These are phyloP conservation scores for Talaromyces sp. DNA, from an alignment of 2,329 filamentous ascomycete genomes.

Conservation along the genomic window DNA sequence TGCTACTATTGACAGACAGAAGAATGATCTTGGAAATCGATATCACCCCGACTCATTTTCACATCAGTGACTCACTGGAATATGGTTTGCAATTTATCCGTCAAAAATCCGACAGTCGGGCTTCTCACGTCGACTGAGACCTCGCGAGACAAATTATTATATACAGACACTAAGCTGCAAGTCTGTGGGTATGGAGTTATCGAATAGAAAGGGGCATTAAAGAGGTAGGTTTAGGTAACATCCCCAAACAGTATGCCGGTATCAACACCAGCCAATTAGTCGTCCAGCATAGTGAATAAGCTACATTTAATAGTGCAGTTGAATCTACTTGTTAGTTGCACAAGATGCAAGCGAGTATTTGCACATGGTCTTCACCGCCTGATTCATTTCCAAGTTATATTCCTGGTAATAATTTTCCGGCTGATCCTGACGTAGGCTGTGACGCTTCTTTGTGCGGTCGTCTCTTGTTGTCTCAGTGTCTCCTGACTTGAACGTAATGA, in stretches of 20 bases:
- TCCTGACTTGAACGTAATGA: background rate
- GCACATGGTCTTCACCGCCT: slow-evolving; percentile 1
- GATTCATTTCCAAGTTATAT: slow-evolving; percentile 2
- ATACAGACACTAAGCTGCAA: background rate
- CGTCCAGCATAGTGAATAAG: background rate
- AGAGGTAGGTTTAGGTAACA: background rate
- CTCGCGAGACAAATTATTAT: background rate
- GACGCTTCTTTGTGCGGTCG: slow-evolving; percentile 2
- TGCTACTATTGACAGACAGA: background rate
- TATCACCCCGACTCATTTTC: background rate
- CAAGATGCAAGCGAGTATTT: background rate
- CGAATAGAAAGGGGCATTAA: background rate
- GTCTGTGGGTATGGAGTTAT: background rate
- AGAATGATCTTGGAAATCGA: too few species aligned
- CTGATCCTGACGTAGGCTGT: slow-evolving; percentile 3
- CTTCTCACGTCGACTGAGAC: background rate
- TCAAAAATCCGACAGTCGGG: background rate
- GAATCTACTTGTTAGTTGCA: background rate
- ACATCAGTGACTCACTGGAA: background rate
- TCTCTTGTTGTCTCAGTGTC: background rate
- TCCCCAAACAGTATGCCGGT: background rate
- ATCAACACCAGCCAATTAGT: background rate
- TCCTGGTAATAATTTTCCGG: background rate
- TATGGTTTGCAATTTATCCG: background rate
- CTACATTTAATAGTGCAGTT: background rate